Base-by-base conservation (phyloP, 139 green algal genomes). In the Coelastrella sp. region DNA sequence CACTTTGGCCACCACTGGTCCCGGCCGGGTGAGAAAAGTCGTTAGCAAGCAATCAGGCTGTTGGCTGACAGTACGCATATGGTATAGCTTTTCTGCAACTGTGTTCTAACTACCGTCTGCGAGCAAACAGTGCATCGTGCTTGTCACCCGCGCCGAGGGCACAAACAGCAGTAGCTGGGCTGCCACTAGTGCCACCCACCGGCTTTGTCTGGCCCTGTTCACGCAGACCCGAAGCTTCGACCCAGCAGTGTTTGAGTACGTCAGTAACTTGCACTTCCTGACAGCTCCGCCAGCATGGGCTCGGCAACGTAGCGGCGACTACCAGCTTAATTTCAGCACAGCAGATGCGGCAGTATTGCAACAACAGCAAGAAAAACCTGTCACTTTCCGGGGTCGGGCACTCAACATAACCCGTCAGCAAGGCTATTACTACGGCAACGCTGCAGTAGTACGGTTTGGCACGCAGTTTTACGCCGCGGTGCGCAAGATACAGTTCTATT, bases 401-500 rank as follows among this genome's bases (percentile, higher is more conserved):
- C 83, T 88, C 16, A 54, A 88, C 5, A 32, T 86, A 14, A 60
- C 54, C 4, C 64, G 73, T 20, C 23, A 61, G n/a, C 56, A 85
- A 11, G 86, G 86, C 7, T 80, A 86, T 64, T 86, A 80, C 65
- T 47, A 90, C 60, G 86, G 86, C 61, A 90, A 90, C 65, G 77
- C 81, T 20, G 86, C 86, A 6, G 32, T 90, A 16, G 86, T 86
- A 61, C 64, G 77, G 4, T 80, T 90, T 59, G 86, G 86, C 19
- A 17, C 22, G 3, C 13, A 80, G 11, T 23, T 86, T n/a, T 13
- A 86, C 6, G 2, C 32, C 13, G 86, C 86, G n/a, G 86, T 86
- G 16, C 86, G 86, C 60, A 90, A 86, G 54, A 90, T 90, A 10
- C 7, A 80, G 57, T 90, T 90, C 58, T 86, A 80, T 65, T 58